Percentiles rank a stretch among this genome's conserved stretches.
Conservation (phyloP, 1,139 yeast genomes). For the Kodamaea sp. region DNA sequence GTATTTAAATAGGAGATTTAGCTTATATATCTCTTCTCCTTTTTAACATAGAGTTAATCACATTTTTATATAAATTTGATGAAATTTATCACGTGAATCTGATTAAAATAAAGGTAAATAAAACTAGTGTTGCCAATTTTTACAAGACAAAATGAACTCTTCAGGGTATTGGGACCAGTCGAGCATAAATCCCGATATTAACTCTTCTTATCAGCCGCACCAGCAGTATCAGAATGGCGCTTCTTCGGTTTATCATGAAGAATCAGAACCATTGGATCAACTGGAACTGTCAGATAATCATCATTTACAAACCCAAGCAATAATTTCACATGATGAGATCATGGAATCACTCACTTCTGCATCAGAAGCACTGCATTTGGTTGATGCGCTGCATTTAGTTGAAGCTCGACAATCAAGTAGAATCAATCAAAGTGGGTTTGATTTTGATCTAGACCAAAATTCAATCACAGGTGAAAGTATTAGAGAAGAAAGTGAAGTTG, state of each 20-base stretch:
- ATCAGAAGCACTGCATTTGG: slow-evolving; percentile 10
- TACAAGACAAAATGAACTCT: slow-evolving; percentile 19
- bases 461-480: slow-evolving; percentile 7
- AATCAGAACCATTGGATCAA: slow-evolving; percentile 1
- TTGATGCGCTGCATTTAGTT: slow-evolving; percentile 4
- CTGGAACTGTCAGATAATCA: slow-evolving; percentile 18
- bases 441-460: slow-evolving; percentile 9
- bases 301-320: slow-evolving; percentile 32
- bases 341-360: slow-evolving; percentile 31
- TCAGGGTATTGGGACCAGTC: slow-evolving; percentile 30
- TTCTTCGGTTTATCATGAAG: slow-evolving; percentile 1
- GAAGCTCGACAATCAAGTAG: slow-evolving; percentile 4
- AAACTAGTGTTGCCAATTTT: no score
- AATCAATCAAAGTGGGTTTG: slow-evolving; percentile 2
- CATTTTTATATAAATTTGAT: no score
- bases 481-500: slow-evolving; percentile 8
- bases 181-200: slow-evolving; percentile 8
- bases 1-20: no score
- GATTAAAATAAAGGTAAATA: no score
- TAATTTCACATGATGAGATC: slow-evolving; percentile 34
- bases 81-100: no score
- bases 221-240: slow-evolving; percentile 1
- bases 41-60: no score
- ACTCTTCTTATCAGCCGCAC: slow-evolving; percentile 8
- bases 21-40: no score